Evolutionary conservation across 1,139 yeast species (phyloP), one percentile per base, ranked within the genome.

Genomic region (Candida mesenterica): DNA sequence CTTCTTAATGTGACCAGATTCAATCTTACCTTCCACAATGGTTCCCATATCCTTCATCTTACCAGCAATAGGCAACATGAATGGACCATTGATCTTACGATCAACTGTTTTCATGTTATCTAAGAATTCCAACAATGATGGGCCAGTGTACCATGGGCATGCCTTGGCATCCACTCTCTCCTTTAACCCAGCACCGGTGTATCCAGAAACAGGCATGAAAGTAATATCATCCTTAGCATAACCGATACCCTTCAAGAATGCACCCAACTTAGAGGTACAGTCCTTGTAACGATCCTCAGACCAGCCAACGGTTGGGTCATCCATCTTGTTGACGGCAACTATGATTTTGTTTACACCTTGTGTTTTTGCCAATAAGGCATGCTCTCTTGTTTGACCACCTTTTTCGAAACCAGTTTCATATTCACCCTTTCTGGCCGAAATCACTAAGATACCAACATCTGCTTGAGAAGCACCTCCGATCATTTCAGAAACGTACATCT

Each of bases 391-490:
- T 71, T 92, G 97, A 49, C 98, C 98, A 54, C 97, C 97, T 72
- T 90, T 87, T 73, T 94, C 97, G 62, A 92, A 92, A 47, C 98
- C 98, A 44, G 98, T 94, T 72, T 92, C 98, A 68, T 90, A 92
- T 66, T 92, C 98, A 68, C 98, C 98, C 70, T 89, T 89, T 77
- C 98, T 87, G 43, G 97, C 97, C 49, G 96, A 87, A 53, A 92
- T 92, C 40, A 92, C 97, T 60, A 92, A 78, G 50, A 92, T 81
- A 65, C 97, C 98, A 45, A 92, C 92, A 67, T 92, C 98, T 35
- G 97, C 98, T 71, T 92, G 99, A 28, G 98, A 89, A 9, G 98
- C 98, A 64, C 98, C 98, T 54, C 97, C 97, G 73, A 94, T 94
- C 98, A 92, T 92, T 65, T 90, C 95, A 38, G 97, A 88, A 46